Evolutionary conservation across 2,329 filamentous ascomycete genomes (phyloP).

Genomic region (Akanthomyces uredinophilus): DNA sequence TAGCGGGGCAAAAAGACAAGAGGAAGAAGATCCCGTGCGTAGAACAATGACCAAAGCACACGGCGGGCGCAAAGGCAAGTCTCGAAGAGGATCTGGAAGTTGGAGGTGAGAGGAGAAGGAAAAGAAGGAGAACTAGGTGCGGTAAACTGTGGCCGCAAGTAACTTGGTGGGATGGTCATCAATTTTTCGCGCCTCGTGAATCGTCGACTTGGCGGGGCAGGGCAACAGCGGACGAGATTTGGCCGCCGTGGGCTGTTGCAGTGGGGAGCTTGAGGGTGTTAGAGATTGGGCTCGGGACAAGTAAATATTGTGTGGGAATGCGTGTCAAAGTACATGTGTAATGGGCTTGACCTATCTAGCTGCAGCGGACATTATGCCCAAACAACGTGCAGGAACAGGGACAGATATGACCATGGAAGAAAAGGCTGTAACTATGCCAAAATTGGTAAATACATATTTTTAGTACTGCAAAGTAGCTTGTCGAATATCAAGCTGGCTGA

Average conservation of each 20-base stretch:
- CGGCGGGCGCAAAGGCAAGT: conserved; percentile 19
- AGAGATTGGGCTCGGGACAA: neutral
- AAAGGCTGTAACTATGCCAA: no score
- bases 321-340: neutral
- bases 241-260: neutral
- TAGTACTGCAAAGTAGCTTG: no score
- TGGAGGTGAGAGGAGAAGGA: conserved; percentile 8
- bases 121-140: conserved; percentile 17
- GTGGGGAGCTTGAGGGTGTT: neutral
- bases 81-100: conserved; percentile 12
- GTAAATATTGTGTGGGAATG: neutral
- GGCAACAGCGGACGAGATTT: conserved; percentile 2
- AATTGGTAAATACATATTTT: no score
- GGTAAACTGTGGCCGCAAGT: conserved; percentile 18
- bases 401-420: neutral
- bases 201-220: conserved; percentile 33
- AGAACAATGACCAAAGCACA: conserved; percentile 18
- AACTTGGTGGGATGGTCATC: conserved; percentile 33
- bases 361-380: neutral
- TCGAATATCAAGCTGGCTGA: no score
- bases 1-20: neutral
- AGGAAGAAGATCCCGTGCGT: conserved; percentile 1
- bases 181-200: conserved; percentile 36
- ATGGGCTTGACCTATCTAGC: neutral
- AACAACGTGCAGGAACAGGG: neutral